Conservation (phyloP, 2,329 filamentous ascomycete genomes). For the Arthroderma sp. region DNA sequence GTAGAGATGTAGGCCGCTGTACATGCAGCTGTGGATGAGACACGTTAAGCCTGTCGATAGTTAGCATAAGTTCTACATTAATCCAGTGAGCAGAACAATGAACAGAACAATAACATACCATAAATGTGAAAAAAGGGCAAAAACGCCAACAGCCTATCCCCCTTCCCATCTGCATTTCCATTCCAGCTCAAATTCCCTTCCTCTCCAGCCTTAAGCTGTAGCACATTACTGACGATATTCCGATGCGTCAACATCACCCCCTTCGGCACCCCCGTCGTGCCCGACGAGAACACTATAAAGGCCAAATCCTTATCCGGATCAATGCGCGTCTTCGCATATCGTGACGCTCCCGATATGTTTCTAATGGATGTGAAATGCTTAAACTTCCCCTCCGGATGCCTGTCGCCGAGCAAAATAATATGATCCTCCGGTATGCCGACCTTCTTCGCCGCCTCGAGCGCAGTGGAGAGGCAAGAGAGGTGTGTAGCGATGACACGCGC, state of each 20-base stretch:
- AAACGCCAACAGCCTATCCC: conserved; percentile 64
- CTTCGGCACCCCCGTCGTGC: conserved; percentile 83
- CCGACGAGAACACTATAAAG: conserved; percentile 77
- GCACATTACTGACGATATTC: conserved; percentile 66
- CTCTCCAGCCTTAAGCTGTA: conserved; percentile 44
- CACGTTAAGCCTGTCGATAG: conserved; percentile 48
- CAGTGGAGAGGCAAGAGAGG: conserved; percentile 48
- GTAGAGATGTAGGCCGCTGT: conserved; percentile 51
- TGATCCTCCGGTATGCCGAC: conserved; percentile 58
- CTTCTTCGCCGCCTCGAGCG: conserved; percentile 52
- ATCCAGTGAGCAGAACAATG: not conserved
- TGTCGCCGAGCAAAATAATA: conserved; percentile 64
- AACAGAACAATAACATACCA: conserved; percentile 35
- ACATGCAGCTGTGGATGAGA: conserved; percentile 55
- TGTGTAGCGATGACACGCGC: conserved; percentile 69
- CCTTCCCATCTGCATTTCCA: conserved; percentile 46
- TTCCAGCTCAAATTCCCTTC: conserved; percentile 42
- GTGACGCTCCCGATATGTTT: conserved; percentile 46
- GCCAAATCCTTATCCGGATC: conserved; percentile 60
- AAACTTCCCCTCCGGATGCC: conserved; percentile 13
- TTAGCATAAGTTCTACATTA: conserved; percentile 1
- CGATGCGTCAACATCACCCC: conserved; percentile 75
- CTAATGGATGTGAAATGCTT: conserved; percentile 58
- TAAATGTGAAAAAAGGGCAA: conserved; percentile 90
- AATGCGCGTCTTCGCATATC: conserved; percentile 48